A percentile compares a stretch with the other conserved stretches of the same genome.
Evolutionary conservation across 306 rosid genomes (phyloP).

Genomic region (Benincasa hispida): DNA sequence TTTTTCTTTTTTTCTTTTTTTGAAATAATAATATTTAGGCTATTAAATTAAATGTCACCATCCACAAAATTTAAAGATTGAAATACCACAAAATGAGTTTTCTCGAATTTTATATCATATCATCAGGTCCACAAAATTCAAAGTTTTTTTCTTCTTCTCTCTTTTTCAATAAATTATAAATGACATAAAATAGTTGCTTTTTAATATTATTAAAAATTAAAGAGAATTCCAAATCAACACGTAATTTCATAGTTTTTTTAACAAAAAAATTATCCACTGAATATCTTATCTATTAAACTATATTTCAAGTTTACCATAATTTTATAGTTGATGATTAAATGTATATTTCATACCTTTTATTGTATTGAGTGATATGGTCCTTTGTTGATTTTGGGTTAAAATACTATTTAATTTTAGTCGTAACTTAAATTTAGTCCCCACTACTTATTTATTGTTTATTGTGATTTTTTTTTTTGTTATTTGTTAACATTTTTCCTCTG

Average conservation of each 20-base stretch:
- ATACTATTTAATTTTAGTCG: too few species aligned
- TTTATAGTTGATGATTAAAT: neutral
- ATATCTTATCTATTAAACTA: too few species aligned
- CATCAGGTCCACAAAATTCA: neutral
- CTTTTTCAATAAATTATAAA: neutral
- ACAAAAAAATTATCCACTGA: too few species aligned
- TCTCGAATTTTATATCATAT: neutral
- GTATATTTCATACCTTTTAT: too few species aligned
- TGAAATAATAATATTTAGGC: neutral
- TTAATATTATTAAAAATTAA: neutral
- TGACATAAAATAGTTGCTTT: neutral
- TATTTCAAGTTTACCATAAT: too few species aligned
- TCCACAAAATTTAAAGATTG: neutral
- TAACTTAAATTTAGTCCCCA: too few species aligned
- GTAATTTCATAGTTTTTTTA: neutral
- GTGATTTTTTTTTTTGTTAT: too few species aligned
- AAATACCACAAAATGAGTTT: neutral
- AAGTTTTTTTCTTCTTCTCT: neutral
- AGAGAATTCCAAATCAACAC: neutral
- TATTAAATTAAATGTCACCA: neutral
- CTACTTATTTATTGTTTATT: too few species aligned
- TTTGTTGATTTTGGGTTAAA: too few species aligned
- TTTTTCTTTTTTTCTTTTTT: too few species aligned
- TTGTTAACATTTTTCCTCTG: too few species aligned
- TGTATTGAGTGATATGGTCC: neutral